Base-by-base conservation (phyloP, 2,329 filamentous ascomycete genomes). In the Claviceps pazoutovae region DNA sequence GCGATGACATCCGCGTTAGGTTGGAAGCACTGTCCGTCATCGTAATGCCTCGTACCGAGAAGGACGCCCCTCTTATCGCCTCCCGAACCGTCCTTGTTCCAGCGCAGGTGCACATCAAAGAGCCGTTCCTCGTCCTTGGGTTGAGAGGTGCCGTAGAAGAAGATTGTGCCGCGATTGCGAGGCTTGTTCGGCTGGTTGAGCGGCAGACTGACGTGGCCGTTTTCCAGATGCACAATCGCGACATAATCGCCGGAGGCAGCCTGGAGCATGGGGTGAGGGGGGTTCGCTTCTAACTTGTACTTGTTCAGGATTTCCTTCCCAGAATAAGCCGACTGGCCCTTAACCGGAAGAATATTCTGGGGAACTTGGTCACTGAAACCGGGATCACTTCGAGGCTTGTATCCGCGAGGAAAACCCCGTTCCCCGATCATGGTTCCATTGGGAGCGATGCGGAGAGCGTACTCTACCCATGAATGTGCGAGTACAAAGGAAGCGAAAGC, bases 1-100 rank as follows among this genome's bases (percentile, higher is more conserved):
- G 82, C 83, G 55, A 88, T 80, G 21, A 60, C 50, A 2, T 71
- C 71, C n/a, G 58, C 59, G 64, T 88, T 90, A 61, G 80, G 68
- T 70, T 97, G 86, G 65, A 89, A 89, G 72, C 93, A 98, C 61
- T 88, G 84, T 26, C 85, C 86, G 60, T 98, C 93, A 61, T 97
- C 93, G 65, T 82, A 98, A 71, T 86, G 82, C 59, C 88, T 82
- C 1, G 80, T 84, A 0, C 84, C 80, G 39, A 97, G 71, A 13
- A 97, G 80, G 43, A 74, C 73, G 36, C 93, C 93, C 42, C 84
- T 80, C 48, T 78, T 74, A 64, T 96, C 83, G 21, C 90, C 91
- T 19, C 90, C 89, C 5, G 78, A 84, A 55, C 90, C 90, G 52
- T 88, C 82, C 17, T 74, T 65, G 46, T 81, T 95, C 93, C 93